These are phyloP conservation scores for Marasmius fiardii DNA, from an alignment of 1,284 basidiomycete genomes.

Conservation along the genomic window DNA sequence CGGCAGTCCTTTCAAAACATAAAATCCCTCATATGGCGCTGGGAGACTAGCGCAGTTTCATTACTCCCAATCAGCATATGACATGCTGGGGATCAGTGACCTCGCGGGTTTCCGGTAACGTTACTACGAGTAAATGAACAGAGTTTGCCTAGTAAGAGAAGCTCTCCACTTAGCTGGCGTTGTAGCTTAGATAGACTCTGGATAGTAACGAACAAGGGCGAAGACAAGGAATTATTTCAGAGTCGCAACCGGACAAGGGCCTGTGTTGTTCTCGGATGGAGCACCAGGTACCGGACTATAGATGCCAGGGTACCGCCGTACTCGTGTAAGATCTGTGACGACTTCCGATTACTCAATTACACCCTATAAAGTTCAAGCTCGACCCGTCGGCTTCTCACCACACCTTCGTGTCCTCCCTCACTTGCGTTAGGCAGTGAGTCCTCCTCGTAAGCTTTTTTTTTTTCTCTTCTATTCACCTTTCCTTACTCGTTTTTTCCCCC, in stretches of 20 bases:
- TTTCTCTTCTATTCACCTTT: neutral
- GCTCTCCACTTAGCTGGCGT: neutral
- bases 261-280: neutral
- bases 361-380: conserved; percentile 3
- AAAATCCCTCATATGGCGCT: neutral
- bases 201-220: neutral
- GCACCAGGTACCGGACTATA: neutral
- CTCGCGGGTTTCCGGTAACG: neutral
- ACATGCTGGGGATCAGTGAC: neutral
- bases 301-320: neutral
- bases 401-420: conserved; percentile 2
- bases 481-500: neutral
- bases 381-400: conserved; percentile 4
- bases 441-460: neutral
- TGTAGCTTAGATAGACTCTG: neutral
- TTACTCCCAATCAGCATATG: neutral
- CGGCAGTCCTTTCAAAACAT: neutral
- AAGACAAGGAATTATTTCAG: neutral
- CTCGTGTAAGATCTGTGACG: neutral
- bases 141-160: neutral
- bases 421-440: conserved; percentile 13
- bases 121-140: neutral
- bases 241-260: too few species aligned
- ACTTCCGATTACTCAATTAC: neutral
- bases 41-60: neutral